Conservation (phyloP, 108 stramenopile species). For the Poteriospumella lacustris region DNA sequence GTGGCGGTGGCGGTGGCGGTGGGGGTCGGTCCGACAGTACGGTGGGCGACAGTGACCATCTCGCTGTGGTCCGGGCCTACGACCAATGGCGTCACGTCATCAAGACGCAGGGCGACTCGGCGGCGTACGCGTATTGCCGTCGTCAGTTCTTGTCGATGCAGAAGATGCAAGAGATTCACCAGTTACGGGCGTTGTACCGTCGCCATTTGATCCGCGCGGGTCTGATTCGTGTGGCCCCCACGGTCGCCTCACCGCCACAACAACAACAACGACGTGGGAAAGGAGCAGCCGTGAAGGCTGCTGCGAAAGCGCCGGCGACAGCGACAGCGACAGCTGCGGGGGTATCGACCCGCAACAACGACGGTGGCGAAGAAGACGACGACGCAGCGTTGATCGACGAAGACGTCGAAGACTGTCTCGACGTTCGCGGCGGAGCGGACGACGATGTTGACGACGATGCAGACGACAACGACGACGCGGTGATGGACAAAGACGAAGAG, state of each 20-base stretch:
- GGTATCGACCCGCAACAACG: no score
- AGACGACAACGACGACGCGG: neutral
- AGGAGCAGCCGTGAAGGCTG: no score
- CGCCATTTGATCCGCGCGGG: neutral
- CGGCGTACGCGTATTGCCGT: neutral
- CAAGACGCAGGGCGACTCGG: neutral
- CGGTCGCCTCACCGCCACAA: no score
- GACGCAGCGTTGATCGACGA: neutral
- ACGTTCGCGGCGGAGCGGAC: neutral
- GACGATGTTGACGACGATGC: neutral
- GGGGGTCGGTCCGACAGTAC: constrained; percentile 62
- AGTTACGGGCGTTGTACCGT: neutral
- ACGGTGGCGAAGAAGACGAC: neutral
- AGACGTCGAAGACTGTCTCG: neutral
- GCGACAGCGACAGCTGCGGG: no score
- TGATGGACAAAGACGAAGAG: neutral
- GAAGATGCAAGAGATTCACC: neutral
- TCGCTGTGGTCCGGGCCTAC: constrained; percentile 77
- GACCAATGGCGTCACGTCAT: constrained; percentile 45
- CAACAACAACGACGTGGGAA: no score
- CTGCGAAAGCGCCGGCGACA: no score
- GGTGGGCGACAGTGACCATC: constrained; percentile 70
- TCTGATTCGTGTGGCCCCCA: no score
- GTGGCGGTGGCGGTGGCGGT: no score
- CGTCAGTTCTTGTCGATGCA: neutral